phyloP scores from a whole-genome alignment of 768 basidiomycete genomes.

The Macrolepiota dolichaula region DNA sequence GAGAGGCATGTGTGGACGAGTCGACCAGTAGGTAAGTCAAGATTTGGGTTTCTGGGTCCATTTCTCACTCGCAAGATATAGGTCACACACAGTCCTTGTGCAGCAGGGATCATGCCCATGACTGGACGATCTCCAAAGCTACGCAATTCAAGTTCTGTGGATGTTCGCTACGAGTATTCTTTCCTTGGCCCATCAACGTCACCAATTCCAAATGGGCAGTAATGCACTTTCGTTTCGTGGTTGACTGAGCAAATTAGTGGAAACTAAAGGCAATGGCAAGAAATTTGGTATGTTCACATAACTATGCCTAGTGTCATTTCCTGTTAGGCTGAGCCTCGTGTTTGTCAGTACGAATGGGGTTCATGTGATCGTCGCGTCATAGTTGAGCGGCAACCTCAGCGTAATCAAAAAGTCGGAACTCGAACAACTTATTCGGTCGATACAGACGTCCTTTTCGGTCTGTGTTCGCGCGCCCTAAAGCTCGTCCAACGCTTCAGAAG shows the following conservation, averaged over 20 bases:
- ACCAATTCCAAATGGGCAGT: constrained; percentile 32
- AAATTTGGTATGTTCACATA: constrained; percentile 27
- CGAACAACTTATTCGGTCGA: not conserved
- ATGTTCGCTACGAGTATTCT: constrained; percentile 40
- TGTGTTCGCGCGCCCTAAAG: not conserved
- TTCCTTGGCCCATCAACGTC: constrained; percentile 36
- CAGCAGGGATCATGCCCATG: no score
- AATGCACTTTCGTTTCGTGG: not conserved
- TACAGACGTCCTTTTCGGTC: not conserved
- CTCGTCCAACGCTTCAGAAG: not conserved
- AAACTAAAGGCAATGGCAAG: constrained; percentile 21
- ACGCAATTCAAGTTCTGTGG: constrained; percentile 17
- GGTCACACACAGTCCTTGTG: no score
- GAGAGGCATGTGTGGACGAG: no score
- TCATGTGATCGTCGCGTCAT: not conserved
- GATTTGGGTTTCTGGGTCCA: no score
- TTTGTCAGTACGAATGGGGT: not conserved
- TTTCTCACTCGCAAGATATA: no score
- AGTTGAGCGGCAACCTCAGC: not conserved
- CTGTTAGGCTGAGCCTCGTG: not conserved
- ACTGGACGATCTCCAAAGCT: no score
- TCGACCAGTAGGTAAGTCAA: no score
- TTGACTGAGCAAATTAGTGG: constrained; percentile 6
- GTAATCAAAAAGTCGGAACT: not conserved
- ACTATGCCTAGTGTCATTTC: not conserved